A percentile compares a stretch with the other conserved stretches of the same genome.
Conservation (phyloP, 306 rosid species). For the Sesbania bispinosa region DNA sequence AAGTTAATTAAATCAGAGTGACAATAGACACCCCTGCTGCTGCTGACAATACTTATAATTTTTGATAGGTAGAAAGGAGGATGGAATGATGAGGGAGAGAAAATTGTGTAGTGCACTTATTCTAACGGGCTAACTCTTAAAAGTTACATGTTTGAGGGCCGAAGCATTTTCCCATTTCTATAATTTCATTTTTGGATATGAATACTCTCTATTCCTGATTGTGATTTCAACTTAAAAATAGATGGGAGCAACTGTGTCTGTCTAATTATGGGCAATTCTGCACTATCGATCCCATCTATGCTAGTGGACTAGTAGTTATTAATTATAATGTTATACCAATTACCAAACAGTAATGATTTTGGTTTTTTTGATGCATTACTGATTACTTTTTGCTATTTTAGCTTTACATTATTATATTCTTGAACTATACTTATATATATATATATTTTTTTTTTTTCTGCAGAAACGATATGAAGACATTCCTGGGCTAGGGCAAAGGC, state of each 20-base stretch:
- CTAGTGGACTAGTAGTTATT: not conserved
- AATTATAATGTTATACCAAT: not conserved
- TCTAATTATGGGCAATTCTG: not conserved
- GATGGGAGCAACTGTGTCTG: no score
- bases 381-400: not conserved
- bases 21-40: no score
- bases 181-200: not conserved
- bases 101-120: not conserved
- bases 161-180: not conserved
- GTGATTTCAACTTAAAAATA: no score
- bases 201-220: not conserved
- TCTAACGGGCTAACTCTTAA: not conserved
- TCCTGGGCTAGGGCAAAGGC: slow-evolving; percentile 48
- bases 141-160: not conserved
- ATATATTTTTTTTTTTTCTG: slow-evolving; percentile 20
- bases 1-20: no score
- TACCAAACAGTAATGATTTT: not conserved
- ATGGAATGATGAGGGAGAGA: not conserved
- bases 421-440: not conserved
- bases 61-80: not conserved
- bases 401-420: not conserved
- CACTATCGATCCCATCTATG: not conserved
- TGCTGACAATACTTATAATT: no score
- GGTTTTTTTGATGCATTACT: not conserved
- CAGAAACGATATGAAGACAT: slow-evolving; percentile 56